Evolutionary conservation across 2,329 filamentous ascomycete genomes (phyloP), one percentile per base, ranked within the genome.

Genomic region (Fusarium sp.): DNA sequence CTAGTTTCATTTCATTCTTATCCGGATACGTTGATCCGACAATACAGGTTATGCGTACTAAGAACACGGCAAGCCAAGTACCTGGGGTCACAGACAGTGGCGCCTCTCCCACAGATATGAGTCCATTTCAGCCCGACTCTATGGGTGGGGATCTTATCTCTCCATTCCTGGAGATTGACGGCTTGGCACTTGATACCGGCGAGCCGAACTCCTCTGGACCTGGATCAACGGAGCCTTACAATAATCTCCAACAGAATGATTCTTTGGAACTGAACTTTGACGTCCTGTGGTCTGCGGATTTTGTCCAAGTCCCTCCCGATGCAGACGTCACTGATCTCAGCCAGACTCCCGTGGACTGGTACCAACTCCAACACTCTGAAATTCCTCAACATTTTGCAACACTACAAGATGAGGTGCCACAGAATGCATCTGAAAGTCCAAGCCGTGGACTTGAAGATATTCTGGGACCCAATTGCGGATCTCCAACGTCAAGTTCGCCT

Each of bases 1-100:
- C 43, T 4, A 33, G 20, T 5, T n/a, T 15, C 7, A 9, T 5
- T n/a, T 19, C 17, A 15, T 15, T 37, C 35, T n/a, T n/a, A n/a
- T 5, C 7, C 58, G 49, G 58, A 49, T 49, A 63, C 19, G 25
- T 27, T 41, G 40, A 40, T 22, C 60, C 60, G 50, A 7, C 13
- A 17, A 43, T 33, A 48, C 14, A 44, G 44, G 32, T 20, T 30
- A 57, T 27, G 20, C 9, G 3, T 37, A 37, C 35, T 30, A 4
- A 51, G n/a, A 10, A 20, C 17, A 63, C 33, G 19, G 30, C 14
- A 17, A 33, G 49, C 19, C 15, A 32, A 8, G 33, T 19, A 17
- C 11, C 56, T 27, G 35, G 27, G n/a, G 3, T 37, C 2, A 30
- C 10, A 35, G 23, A 32, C 19, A 13, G 6, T 32, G 35, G 45